Evolutionary conservation across 1,284 basidiomycete species (phyloP).

Genomic region (Cystobasidium slooffiae): DNA sequence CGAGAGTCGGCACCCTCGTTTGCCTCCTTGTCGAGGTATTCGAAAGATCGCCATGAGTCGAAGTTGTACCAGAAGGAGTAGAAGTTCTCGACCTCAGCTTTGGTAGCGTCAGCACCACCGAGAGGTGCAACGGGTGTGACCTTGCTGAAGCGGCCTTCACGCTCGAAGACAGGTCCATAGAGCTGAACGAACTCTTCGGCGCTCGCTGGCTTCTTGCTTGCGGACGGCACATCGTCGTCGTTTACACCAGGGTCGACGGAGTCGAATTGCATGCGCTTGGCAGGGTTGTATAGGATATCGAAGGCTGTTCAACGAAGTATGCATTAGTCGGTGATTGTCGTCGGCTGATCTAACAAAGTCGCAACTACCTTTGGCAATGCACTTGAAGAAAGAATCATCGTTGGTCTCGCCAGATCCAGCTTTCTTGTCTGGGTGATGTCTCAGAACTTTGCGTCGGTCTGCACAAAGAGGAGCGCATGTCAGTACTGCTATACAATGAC

Average conservation of each 20-base stretch:
- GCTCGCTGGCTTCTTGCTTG: slow-evolving; percentile 64
- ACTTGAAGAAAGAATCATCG: slow-evolving; percentile 99
- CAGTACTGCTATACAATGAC: slow-evolving; percentile 38
- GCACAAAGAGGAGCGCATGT: slow-evolving; percentile 8
- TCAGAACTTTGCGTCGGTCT: slow-evolving; percentile 98
- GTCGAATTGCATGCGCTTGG: slow-evolving; percentile 93
- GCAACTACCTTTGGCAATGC: slow-evolving; percentile 80
- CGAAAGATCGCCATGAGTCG: slow-evolving; percentile 97
- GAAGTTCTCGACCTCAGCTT: slow-evolving; percentile 86
- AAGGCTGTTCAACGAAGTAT: slow-evolving; percentile 62
- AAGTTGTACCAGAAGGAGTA: slow-evolving; percentile 99
- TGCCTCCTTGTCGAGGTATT: slow-evolving; percentile 97
- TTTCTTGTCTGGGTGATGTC: slow-evolving; percentile 99
- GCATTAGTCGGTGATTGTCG: neutral
- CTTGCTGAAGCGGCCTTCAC: slow-evolving; percentile 89
- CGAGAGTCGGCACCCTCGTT: slow-evolving; percentile 98
- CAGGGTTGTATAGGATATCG: slow-evolving; percentile 84
- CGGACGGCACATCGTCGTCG: slow-evolving; percentile 68
- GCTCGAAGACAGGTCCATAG: slow-evolving; percentile 80
- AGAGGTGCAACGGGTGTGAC: slow-evolving; percentile 82
- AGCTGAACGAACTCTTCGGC: slow-evolving; percentile 69
- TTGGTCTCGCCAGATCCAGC: slow-evolving; percentile 76
- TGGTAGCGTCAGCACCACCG: slow-evolving; percentile 72
- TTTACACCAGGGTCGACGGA: slow-evolving; percentile 88
- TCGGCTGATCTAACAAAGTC: neutral